Base-by-base conservation (phyloP, 129 eudicot genomes). In the Flaveria linearis region DNA sequence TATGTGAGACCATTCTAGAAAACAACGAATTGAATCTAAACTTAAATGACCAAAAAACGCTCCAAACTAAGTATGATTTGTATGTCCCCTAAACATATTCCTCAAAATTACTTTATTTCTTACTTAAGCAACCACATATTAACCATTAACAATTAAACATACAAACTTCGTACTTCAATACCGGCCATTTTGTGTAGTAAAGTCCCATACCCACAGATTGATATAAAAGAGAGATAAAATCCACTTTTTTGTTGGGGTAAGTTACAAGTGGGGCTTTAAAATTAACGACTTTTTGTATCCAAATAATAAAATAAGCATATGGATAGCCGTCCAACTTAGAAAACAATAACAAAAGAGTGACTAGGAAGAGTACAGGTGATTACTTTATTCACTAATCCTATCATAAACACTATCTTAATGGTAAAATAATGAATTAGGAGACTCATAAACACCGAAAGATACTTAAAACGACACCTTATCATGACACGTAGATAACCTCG, bases 371-470 rank as follows among this genome's bases (percentile, higher is more conserved):
- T 20, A 73, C 28, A 61, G 16, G 46, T 28, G 75, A 67, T 80
- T 80, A 80, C 0, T 72, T 74, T 74, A 74, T 80, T 74, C 45
- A 43, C 41, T 66, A 74, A 80, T 74, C 71, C 45, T 80, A 80
- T 80, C 84, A 67, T 56, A 28, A 74, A 73, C 64, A 74, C 30
- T 23, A 74, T 20, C 25, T 14, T n/a, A 65, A 41, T 67, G 74
- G 56, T 65, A 53, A 53, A 73, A 62, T 16, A 55, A 39, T 80
- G 22, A 73, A 73, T 80, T 45, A 55, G 62, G 68, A 73, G 28
- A 28, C 64, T 73, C 46, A 11, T 68, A 66, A 66, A 58, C 79
- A 74, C 80, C 76, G 80, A 80, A 74, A 80, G 75, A 80, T 67
- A 46, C 80, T 55, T 67, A 7, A 28, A 74, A 15, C 30, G 23